Evolutionary conservation across 1,139 yeast genomes (phyloP).

Genomic region (Geotrichum australiense): DNA sequence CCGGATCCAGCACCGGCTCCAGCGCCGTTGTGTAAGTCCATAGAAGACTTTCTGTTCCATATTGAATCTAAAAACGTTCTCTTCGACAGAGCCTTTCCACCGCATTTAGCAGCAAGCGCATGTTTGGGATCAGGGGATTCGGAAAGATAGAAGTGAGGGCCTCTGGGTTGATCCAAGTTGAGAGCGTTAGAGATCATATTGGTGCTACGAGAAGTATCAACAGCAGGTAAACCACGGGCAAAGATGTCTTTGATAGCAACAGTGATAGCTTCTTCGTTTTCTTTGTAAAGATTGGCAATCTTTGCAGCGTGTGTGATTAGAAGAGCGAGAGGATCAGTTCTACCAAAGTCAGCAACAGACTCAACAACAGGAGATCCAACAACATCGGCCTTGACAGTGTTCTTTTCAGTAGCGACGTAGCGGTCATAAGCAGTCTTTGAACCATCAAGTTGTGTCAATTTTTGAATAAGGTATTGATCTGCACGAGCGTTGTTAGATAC

Average conservation of each 20-base stretch:
- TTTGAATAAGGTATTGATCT: slow-evolving; percentile 16
- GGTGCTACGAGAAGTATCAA: background rate
- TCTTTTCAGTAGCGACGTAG: slow-evolving; percentile 13
- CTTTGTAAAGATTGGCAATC: slow-evolving; percentile 7
- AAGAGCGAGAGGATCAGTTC: slow-evolving; percentile 14
- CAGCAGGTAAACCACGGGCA: slow-evolving; percentile 11
- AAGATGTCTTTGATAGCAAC: slow-evolving; percentile 15
- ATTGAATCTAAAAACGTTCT: too few species aligned
- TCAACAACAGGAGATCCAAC: slow-evolving; percentile 9
- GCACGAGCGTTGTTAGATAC: slow-evolving; percentile 6
- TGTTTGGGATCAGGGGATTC: too few species aligned
- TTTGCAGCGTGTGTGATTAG: slow-evolving; percentile 17
- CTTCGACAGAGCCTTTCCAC: too few species aligned
- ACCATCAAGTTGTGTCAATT: slow-evolving; percentile 7
- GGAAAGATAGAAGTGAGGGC: background rate
- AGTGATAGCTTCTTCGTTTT: slow-evolving; percentile 6
- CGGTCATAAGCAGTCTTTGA: slow-evolving; percentile 11
- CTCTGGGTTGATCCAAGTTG: background rate
- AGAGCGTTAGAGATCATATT: background rate
- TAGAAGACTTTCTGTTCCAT: too few species aligned
- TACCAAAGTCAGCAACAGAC: slow-evolving; percentile 11
- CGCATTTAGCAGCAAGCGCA: too few species aligned
- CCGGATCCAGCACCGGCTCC: too few species aligned
- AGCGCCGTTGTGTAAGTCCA: too few species aligned
- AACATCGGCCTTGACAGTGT: slow-evolving; percentile 8